Evolutionary conservation across 2,329 filamentous ascomycete genomes (phyloP), one percentile per base, ranked within the genome.

Genomic region (Talaromyces islandicus): DNA sequence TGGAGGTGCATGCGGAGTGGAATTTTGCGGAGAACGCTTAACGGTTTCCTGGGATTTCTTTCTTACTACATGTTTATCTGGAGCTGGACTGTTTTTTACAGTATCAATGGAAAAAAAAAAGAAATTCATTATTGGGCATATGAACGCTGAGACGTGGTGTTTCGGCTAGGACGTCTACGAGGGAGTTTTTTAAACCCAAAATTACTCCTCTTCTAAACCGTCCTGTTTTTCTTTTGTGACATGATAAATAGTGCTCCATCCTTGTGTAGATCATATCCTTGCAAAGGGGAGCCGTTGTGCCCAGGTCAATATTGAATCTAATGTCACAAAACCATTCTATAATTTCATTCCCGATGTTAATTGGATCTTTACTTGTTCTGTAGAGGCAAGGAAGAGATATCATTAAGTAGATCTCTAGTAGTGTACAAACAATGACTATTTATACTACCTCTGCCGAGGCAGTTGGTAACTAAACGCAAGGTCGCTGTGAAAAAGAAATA

Each of bases 1-100:
- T 54, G 55, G 50, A 60, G 69, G 66, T 63, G 66, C 57, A 64
- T 62, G 62, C 59, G 62, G 64, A 64, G 62, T 64, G 66, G 63
- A 55, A 54, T 57, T 48, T 57, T 61, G 61, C 50, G 61, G 58
- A 56, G 51, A 61, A 55, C 30, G 57, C 32, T 35, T 30, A 51
- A 58, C 48, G 50, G 43, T 51, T 55, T 56, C 60, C 25, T 50
- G 46, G 53, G 51, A 54, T 58, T 53, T 53, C 46, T 58, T 53
- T 35, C 30, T 54, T 61, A 52, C 50, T 56, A 58, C 55, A 58
- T 59, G 56, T 59, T 55, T 58, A 59, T 56, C 55, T 63, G 60
- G 60, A 58, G 54, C 62, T 62, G 60, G 60, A 59, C 46, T 61
- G 51, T 59, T 62, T 62, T 58, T 38, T 56, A 56, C 51, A 52